Conservation (phyloP, 2,329 filamentous ascomycete genomes). For the Fusarium palustre region DNA sequence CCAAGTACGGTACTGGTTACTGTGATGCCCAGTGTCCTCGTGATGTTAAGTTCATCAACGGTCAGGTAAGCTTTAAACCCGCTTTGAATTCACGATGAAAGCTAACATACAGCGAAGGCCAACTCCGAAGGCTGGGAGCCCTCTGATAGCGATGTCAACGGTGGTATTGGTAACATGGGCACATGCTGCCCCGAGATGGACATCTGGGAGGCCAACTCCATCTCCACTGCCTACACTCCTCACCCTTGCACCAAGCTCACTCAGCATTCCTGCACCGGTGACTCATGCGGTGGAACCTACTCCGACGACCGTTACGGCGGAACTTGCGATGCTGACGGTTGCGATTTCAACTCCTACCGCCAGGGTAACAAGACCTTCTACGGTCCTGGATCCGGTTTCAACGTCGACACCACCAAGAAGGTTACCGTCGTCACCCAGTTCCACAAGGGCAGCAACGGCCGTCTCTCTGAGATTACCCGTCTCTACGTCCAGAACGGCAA, state of each 20-base stretch:
- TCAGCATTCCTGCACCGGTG: slow-evolving; percentile 63
- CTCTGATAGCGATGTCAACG: slow-evolving; percentile 65
- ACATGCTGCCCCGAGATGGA: slow-evolving; percentile 74
- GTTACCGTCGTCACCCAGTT: slow-evolving; percentile 78
- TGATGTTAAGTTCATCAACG: slow-evolving; percentile 69
- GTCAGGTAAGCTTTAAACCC: slow-evolving; percentile 52
- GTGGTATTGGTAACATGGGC: slow-evolving; percentile 64
- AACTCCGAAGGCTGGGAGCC: slow-evolving; percentile 65
- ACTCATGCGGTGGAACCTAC: slow-evolving; percentile 66
- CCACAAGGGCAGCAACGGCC: slow-evolving; percentile 59
- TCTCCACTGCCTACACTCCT: slow-evolving; percentile 73
- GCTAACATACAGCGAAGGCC: slow-evolving; percentile 55
- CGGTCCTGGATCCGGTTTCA: slow-evolving; percentile 64
- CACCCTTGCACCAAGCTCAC: slow-evolving; percentile 69
- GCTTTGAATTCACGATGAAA: background rate
- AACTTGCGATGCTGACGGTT: slow-evolving; percentile 75
- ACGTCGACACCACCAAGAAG: slow-evolving; percentile 68
- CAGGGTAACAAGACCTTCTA: slow-evolving; percentile 73
- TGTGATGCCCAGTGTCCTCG: slow-evolving; percentile 66
- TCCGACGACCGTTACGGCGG: slow-evolving; percentile 67
- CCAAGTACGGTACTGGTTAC: slow-evolving; percentile 70
- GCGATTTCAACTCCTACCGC: slow-evolving; percentile 77
- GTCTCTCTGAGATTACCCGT: slow-evolving; percentile 70
- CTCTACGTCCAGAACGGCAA: slow-evolving; percentile 73
- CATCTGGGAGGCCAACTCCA: slow-evolving; percentile 73